phyloP scores from a whole-genome alignment of 768 basidiomycete genomes.

The Leccinum subtestaceum region DNA sequence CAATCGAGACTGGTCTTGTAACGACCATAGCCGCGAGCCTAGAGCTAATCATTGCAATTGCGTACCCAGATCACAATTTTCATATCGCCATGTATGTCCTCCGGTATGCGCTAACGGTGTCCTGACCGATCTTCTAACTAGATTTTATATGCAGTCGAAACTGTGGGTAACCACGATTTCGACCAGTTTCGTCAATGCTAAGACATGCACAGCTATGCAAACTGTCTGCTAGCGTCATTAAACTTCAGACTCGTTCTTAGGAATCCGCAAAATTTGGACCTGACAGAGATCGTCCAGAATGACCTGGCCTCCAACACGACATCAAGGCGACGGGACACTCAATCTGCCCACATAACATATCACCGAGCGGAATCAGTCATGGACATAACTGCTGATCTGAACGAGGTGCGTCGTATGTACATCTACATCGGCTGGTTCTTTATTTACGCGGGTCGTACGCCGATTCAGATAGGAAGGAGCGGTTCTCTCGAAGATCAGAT shows the following conservation, averaged over 20 bases:
- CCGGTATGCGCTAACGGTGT: neutral
- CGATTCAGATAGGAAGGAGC: neutral
- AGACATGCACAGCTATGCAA: neutral
- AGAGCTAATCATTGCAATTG: constrained; percentile 15
- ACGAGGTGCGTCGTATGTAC: neutral
- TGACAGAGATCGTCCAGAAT: neutral
- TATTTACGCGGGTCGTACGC: neutral
- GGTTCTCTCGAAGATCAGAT: neutral
- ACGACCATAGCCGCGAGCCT: constrained; percentile 17
- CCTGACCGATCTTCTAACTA: neutral
- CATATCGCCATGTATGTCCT: constrained; percentile 23
- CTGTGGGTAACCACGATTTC: neutral
- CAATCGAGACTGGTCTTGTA: constrained; percentile 24
- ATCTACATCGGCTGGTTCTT: neutral
- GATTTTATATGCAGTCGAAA: neutral
- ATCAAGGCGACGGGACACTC: neutral
- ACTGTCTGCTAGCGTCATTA: neutral
- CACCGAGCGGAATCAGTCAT: neutral
- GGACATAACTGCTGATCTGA: neutral
- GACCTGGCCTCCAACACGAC: neutral
- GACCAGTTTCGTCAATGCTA: neutral
- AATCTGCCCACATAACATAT: neutral
- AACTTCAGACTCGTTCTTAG: neutral
- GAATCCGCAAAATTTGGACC: neutral
- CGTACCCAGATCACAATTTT: neutral